phyloP scores from a whole-genome alignment of 2,329 filamentous ascomycete genomes.

The Ambrosiella xylebori region DNA sequence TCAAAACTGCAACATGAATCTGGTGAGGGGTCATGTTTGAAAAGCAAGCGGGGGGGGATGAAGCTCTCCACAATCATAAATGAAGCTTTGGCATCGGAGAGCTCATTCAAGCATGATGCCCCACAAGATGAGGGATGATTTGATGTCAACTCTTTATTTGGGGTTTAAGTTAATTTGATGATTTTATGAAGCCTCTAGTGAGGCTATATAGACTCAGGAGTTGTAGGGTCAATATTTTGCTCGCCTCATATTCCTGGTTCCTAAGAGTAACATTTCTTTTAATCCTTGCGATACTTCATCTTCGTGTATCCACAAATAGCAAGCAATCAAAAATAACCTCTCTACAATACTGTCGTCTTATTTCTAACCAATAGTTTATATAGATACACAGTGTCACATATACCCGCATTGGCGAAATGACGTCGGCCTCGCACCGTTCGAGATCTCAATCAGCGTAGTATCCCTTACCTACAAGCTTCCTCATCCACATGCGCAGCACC shows the following conservation, averaged over 20 bases:
- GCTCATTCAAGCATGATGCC: neutral
- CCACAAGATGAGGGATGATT: neutral
- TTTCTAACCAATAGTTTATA: neutral
- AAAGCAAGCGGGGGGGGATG: neutral
- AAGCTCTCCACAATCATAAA: neutral
- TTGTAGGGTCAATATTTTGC: neutral
- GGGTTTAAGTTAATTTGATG: no score
- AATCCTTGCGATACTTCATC: neutral
- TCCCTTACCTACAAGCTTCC: neutral
- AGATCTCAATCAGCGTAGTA: neutral
- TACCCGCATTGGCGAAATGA: slow-evolving; percentile 1
- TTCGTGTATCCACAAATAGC: neutral
- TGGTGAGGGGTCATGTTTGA: neutral
- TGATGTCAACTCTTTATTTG: neutral
- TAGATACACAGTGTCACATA: neutral
- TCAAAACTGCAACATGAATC: neutral
- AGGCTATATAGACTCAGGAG: neutral
- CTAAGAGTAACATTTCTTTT: neutral
- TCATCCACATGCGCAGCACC: neutral
- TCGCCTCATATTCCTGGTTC: neutral
- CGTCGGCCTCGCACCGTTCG: neutral
- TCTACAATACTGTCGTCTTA: neutral
- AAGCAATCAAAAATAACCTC: neutral
- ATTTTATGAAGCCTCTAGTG: neutral
- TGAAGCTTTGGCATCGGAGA: neutral